Evolutionary conservation across 768 basidiomycete species (phyloP), one percentile per base, ranked within the genome.

Genomic region (Mycena indigotica): DNA sequence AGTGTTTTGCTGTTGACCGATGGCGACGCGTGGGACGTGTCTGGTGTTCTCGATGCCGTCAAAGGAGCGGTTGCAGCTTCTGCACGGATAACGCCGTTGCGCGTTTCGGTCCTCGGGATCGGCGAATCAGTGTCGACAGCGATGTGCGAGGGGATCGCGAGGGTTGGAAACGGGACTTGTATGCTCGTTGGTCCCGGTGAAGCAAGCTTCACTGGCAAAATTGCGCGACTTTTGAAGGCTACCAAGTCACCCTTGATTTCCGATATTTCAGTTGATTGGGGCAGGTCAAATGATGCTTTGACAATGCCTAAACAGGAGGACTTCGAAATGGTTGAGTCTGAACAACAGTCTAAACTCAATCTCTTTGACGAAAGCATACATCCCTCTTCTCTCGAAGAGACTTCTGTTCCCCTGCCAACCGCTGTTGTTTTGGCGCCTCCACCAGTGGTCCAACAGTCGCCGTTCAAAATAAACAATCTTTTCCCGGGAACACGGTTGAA

Each of bases 31-130:
- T 64, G 63, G 55, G 58, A 62, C 13, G 2, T 30, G 0, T 52
- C 68, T 15, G 28, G 56, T 2, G 50, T 70, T n/a, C 17, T 57
- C 24, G n/a, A 16, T 8, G 59, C 50, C 29, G 55, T 57, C 12
- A 21, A 66, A 3, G 30, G 52, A 0, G 73, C 70, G 5, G 64
- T 77, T 8, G 55, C 3, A 2, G 50, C 32, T 15, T 64, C 72
- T 16, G 51, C 65, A 4, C 35, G 56, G 0, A 35, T 64, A 1
- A 70, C 72, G 0, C 64, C 64, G 12, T 19, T 77, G 4, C 77
- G 82, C 1, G 65, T 80, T 5, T 82, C 80, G 44, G 71, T 75
- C 10, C 72, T 82, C 0, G 81, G 81, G 1, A 77, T 83, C 15
- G 82, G 82, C 10, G 30, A 63, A 17, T 57, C 53, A 0, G 76